These are phyloP conservation scores for Hypericum perforatum DNA, from an alignment of 345 rosid species.

Conservation along the genomic window DNA sequence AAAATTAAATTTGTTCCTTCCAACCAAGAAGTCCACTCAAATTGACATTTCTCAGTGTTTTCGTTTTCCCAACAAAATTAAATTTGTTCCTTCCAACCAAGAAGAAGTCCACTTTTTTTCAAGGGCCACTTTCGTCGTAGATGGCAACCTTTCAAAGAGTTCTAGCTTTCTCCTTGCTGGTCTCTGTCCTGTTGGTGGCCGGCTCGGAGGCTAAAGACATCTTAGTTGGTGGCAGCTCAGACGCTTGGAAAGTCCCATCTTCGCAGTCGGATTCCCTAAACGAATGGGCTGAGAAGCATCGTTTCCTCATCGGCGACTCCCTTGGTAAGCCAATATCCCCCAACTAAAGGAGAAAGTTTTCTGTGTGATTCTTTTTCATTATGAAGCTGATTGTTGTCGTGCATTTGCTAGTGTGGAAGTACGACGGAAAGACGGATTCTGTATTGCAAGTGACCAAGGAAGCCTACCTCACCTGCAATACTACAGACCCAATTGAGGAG, in stretches of 20 bases:
- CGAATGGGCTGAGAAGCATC: neutral
- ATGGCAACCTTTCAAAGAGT: constrained; percentile 1
- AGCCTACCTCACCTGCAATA: constrained; percentile 35
- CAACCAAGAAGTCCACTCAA: neutral
- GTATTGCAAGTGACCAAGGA: constrained; percentile 42
- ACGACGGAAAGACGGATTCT: constrained; percentile 36
- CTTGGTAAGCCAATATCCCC: neutral
- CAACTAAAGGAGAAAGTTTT: too few relatives aligned
- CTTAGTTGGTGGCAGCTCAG: constrained; percentile 42
- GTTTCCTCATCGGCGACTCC: constrained; percentile 4
- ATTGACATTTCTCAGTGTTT: too few relatives aligned
- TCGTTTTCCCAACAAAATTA: too few relatives aligned
- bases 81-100: too few relatives aligned
- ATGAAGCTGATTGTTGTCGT: too few relatives aligned
- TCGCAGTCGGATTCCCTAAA: constrained; percentile 6
- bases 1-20: too few relatives aligned
- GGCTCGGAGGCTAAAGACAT: constrained; percentile 33
- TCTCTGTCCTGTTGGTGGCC: constrained; percentile 17
- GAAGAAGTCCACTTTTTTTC: neutral
- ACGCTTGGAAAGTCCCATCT: constrained; percentile 48
- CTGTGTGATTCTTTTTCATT: too few relatives aligned
- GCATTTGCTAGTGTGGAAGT: constrained; percentile 27
- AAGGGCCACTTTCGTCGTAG: neutral
- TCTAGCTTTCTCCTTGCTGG: constrained; percentile 7
- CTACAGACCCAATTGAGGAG: constrained; percentile 27